These are phyloP conservation scores for Ehretia macrophylla DNA, from an alignment of 257 asterid genomes.

Conservation along the genomic window DNA sequence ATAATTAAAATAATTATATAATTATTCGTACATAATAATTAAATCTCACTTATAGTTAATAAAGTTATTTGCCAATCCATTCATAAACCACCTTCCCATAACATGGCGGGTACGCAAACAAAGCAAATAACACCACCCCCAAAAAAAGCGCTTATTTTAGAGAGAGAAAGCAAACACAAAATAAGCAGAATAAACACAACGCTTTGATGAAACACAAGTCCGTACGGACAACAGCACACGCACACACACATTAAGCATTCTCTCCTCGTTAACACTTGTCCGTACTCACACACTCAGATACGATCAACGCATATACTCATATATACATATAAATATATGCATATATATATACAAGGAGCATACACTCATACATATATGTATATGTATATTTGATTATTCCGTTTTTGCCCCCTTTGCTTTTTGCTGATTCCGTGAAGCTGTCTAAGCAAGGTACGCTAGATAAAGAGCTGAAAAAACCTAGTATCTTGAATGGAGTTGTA, in stretches of 20 bases:
- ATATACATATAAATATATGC: neutral
- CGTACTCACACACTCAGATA: neutral
- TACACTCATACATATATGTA: neutral
- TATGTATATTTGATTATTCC: neutral
- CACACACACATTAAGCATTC: neutral
- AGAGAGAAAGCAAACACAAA: too few species aligned
- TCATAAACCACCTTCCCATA: slow-evolving; percentile 11
- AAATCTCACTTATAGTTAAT: too few species aligned
- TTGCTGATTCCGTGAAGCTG: neutral
- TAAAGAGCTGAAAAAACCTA: neutral
- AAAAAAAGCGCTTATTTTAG: neutral
- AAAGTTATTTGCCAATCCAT: too few species aligned
- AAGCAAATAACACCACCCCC: slow-evolving; percentile 14
- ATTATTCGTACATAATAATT: too few species aligned
- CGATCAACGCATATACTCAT: neutral
- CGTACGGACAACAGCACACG: neutral
- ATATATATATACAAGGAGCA: neutral
- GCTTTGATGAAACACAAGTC: neutral
- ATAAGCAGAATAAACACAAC: too few species aligned
- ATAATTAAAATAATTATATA: too few species aligned
- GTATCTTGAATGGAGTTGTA: slow-evolving; percentile 47
- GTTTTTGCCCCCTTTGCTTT: neutral
- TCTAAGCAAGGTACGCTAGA: too few species aligned
- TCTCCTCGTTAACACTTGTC: neutral
- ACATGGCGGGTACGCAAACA: slow-evolving; percentile 63